A percentile compares a stretch with the other conserved stretches of the same genome.
Evolutionary conservation across 1,284 basidiomycete species (phyloP).

Genomic region (Ceratobasidium theobromae): DNA sequence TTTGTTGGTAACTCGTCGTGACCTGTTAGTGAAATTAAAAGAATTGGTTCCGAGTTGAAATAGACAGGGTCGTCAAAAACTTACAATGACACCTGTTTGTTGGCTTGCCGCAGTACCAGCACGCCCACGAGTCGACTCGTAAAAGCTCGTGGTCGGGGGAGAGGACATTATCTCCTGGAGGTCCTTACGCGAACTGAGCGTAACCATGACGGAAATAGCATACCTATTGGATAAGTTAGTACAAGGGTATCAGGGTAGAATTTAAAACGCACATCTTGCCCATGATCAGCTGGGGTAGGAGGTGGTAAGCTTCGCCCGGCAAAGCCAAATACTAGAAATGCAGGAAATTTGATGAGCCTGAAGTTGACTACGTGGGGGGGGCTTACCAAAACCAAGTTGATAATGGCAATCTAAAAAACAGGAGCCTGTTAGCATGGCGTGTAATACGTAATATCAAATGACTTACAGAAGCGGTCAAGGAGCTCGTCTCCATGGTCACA

Average conservation of each 20-base stretch:
- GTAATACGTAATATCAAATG: neutral
- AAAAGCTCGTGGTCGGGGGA: constrained; percentile 28
- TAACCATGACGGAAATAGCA: constrained; percentile 36
- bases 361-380: neutral
- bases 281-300: constrained; percentile 36
- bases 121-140: constrained; percentile 30
- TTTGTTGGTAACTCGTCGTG: constrained; percentile 30
- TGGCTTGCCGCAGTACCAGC: neutral
- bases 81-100: constrained; percentile 19
- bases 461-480: constrained; percentile 34
- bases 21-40: constrained; percentile 1
- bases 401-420: constrained; percentile 31
- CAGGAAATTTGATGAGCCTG: neutral
- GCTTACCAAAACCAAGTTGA: constrained; percentile 36
- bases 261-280: constrained; percentile 34
- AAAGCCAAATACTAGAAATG: constrained; percentile 33
- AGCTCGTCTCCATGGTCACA: constrained; percentile 35
- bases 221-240: constrained; percentile 23
- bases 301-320: constrained; percentile 34
- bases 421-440: neutral
- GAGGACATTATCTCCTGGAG: constrained; percentile 34
- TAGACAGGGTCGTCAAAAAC: neutral
- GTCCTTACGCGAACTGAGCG: constrained; percentile 33
- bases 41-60: neutral
- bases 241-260: neutral